Evolutionary conservation across 805 yeast species (phyloP).

Genomic region (Suhomyces canberraensis): DNA sequence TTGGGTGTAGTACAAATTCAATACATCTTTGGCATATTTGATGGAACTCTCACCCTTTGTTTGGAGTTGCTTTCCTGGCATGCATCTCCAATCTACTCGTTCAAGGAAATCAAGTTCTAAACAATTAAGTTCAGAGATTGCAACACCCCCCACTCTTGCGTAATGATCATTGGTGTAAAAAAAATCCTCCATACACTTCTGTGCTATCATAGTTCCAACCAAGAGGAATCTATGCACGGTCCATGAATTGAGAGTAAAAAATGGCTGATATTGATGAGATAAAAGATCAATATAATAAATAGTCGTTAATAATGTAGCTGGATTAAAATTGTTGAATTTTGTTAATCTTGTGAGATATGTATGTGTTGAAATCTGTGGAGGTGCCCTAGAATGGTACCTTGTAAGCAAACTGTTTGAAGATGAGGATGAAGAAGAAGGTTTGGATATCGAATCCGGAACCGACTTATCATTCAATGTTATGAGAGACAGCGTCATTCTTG

Average conservation of each 20-base stretch:
- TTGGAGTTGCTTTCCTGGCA: conserved; percentile 35
- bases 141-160: conserved; percentile 94
- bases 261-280: conserved; percentile 67
- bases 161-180: conserved; percentile 92
- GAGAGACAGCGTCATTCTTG: conserved; percentile 77
- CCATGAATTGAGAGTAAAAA: conserved; percentile 81
- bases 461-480: conserved; percentile 68
- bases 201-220: conserved; percentile 87
- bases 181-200: conserved; percentile 89
- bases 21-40: conserved; percentile 34
- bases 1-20: conserved; percentile 38
- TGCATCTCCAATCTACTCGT: conserved; percentile 65
- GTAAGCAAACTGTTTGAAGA: conserved; percentile 47
- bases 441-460: conserved; percentile 32
- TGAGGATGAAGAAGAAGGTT: conserved; percentile 23
- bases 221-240: conserved; percentile 90
- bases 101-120: conserved; percentile 84
- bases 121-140: conserved; percentile 75
- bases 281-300: conserved; percentile 89
- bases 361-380: conserved; percentile 80
- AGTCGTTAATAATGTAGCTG: conserved; percentile 74
- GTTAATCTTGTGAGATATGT: conserved; percentile 75
- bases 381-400: conserved; percentile 88
- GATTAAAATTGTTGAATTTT: conserved; percentile 81
- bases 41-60: conserved; percentile 16